Conservation (phyloP, 2,329 filamentous ascomycete species). For the Cadophora sp. region DNA sequence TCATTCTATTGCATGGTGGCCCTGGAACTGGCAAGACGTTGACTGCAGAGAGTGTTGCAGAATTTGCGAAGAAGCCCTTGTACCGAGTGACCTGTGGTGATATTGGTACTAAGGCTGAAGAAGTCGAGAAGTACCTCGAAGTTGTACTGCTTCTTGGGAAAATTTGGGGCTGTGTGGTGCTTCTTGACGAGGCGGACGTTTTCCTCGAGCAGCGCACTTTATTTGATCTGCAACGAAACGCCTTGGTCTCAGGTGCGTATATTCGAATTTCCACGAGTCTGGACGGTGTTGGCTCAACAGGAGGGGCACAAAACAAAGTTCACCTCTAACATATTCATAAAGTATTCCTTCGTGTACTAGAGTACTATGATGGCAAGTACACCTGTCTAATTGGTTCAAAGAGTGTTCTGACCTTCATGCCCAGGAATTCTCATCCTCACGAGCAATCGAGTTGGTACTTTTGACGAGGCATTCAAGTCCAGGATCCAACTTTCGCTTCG, state of each 20-base stretch:
- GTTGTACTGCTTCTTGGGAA: constrained; percentile 32
- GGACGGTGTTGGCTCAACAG: too few species aligned
- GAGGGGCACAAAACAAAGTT: too few species aligned
- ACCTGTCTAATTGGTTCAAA: too few species aligned
- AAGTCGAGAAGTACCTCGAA: constrained; percentile 59
- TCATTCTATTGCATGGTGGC: constrained; percentile 32
- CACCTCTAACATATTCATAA: neutral
- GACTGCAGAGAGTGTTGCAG: constrained; percentile 58
- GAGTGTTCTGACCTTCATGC: too few species aligned
- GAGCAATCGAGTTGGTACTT: constrained; percentile 47
- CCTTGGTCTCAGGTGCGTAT: constrained; percentile 26
- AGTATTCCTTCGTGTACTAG: constrained; percentile 48
- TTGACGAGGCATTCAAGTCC: constrained; percentile 49
- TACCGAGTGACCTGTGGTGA: constrained; percentile 62
- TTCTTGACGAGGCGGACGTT: constrained; percentile 42
- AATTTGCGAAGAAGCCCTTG: constrained; percentile 52
- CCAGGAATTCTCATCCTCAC: constrained; percentile 51
- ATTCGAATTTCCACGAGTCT: too few species aligned
- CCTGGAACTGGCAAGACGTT: constrained; percentile 34
- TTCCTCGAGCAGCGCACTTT: constrained; percentile 39
- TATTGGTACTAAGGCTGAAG: constrained; percentile 68
- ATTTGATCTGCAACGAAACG: constrained; percentile 32
- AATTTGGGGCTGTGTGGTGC: constrained; percentile 42
- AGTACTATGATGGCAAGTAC: constrained; percentile 46
- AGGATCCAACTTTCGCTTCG: constrained; percentile 46